phyloP scores from a whole-genome alignment of 805 yeast species.

The Hanseniaspora clermontiae region DNA sequence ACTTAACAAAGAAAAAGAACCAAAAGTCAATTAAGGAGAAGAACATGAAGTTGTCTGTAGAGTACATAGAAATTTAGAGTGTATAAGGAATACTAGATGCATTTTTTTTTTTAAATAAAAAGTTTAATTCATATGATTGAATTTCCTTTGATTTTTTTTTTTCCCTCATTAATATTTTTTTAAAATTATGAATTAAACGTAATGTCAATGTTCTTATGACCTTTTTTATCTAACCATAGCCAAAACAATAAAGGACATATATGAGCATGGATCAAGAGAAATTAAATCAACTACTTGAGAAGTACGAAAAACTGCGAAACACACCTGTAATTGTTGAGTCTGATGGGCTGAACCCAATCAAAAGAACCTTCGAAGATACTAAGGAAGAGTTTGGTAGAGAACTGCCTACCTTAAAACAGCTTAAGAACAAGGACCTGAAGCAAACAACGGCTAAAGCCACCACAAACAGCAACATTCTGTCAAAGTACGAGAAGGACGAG shows the following conservation, averaged over 20 bases:
- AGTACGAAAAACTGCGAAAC: background rate
- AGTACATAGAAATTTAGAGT: slow-evolving; percentile 4
- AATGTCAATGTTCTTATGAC: no score
- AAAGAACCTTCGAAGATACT: background rate
- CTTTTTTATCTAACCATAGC: background rate
- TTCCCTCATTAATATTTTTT: background rate
- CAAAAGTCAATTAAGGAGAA: slow-evolving; percentile 8
- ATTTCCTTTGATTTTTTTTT: background rate
- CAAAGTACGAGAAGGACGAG: background rate
- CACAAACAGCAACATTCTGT: background rate
- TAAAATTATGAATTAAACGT: no score
- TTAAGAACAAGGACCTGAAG: background rate
- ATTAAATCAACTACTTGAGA: background rate
- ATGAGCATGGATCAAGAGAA: background rate
- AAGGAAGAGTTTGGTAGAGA: background rate
- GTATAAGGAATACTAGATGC: no score
- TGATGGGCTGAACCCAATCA: background rate
- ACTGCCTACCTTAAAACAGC: background rate
- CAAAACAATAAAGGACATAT: no score
- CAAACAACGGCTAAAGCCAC: background rate
- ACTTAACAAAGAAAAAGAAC: slow-evolving; percentile 11
- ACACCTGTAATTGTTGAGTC: background rate
- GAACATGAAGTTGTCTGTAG: slow-evolving; percentile 5
- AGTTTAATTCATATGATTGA: no score
- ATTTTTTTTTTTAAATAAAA: background rate